Evolutionary conservation across 495 filamentous ascomycete species (phyloP).

Genomic region (Hyaloscypha bicolor): DNA sequence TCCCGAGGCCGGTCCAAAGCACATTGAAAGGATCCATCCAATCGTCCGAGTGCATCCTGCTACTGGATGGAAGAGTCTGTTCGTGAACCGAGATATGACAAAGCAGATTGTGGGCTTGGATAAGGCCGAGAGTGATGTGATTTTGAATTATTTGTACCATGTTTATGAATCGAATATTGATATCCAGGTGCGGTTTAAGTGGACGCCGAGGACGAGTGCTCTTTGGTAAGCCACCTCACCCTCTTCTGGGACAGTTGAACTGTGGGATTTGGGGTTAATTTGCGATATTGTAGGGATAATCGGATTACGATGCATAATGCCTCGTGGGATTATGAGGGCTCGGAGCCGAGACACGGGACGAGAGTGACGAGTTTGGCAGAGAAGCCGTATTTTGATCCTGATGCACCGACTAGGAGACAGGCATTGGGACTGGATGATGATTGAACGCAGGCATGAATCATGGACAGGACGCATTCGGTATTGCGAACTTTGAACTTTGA

Average conservation of each 20-base stretch:
- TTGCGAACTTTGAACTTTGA: too few relatives aligned
- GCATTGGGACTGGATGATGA: conserved; percentile 31
- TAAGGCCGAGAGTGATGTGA: conserved; percentile 61
- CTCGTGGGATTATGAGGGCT: conserved; percentile 61
- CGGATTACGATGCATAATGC: conserved; percentile 70
- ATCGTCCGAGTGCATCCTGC: conserved; percentile 75
- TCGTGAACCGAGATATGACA: conserved; percentile 63
- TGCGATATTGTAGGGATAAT: conserved; percentile 56
- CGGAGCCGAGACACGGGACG: conserved; percentile 57
- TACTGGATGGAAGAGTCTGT: conserved; percentile 78
- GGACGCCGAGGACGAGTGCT: conserved; percentile 65
- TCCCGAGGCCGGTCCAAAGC: conserved; percentile 62
- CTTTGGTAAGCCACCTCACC: conserved; percentile 51
- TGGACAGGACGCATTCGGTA: too few relatives aligned
- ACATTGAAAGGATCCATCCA: conserved; percentile 66
- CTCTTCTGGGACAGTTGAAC: not conserved
- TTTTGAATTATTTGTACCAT: conserved; percentile 63
- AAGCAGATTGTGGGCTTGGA: conserved; percentile 67
- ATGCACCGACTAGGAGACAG: conserved; percentile 61
- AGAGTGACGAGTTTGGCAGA: conserved; percentile 69
- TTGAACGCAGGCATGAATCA: not conserved
- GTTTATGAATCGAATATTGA: conserved; percentile 78
- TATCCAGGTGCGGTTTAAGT: conserved; percentile 69
- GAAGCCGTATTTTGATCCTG: conserved; percentile 67
- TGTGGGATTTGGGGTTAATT: not conserved